These are phyloP conservation scores for Penicillium verhagenii DNA, from an alignment of 495 filamentous ascomycete species.

Conservation along the genomic window DNA sequence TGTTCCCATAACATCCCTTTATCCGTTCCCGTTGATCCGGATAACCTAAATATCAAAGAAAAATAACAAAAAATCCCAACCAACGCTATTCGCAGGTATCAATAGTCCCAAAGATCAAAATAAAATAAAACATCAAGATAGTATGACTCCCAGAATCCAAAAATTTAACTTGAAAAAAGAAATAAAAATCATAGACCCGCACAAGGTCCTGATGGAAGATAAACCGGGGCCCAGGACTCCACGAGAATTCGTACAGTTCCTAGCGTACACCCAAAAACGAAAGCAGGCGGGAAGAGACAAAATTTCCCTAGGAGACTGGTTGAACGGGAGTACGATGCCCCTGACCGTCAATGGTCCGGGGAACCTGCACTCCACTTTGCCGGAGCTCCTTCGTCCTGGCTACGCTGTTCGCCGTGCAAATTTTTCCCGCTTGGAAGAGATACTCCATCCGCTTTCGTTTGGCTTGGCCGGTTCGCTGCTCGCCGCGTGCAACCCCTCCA, in stretches of 20 bases:
- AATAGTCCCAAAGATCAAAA: constrained; percentile 13
- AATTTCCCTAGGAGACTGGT: constrained; percentile 31
- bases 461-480: constrained; percentile 62
- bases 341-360: constrained; percentile 31
- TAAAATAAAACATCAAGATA: constrained; percentile 5
- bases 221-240: neutral
- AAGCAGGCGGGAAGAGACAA: neutral
- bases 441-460: constrained; percentile 59
- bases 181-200: neutral
- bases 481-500: constrained; percentile 61
- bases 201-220: neutral
- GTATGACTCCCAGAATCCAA: too few relatives aligned
- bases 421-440: constrained; percentile 45
- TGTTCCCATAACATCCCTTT: constrained; percentile 18
- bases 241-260: neutral
- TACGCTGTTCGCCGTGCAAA: constrained; percentile 47
- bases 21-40: constrained; percentile 29
- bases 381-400: constrained; percentile 45
- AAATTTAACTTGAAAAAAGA: too few relatives aligned
- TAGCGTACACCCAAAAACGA: neutral
- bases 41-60: constrained; percentile 5
- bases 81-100: constrained; percentile 23
- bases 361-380: constrained; percentile 33
- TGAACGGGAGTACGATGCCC: constrained; percentile 32
- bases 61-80: constrained; percentile 3